Evolutionary conservation across 2,329 filamentous ascomycete species (phyloP).

Genomic region (Diaporthe citri): DNA sequence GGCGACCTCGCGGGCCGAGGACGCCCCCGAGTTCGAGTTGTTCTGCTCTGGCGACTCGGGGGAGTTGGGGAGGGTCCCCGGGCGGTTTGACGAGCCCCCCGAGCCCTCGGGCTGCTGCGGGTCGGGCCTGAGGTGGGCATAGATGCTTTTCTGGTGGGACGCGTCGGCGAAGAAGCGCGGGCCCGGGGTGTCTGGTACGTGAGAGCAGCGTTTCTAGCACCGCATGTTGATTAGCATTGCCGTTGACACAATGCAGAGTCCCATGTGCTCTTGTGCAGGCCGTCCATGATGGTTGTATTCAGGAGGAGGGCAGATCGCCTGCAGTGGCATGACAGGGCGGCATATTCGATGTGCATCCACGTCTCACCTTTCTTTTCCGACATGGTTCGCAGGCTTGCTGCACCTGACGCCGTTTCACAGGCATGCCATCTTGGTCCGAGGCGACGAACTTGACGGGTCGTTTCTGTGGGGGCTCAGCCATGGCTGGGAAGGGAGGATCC

Average conservation of each 20-base stretch:
- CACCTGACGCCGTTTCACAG: slow-evolving; percentile 71
- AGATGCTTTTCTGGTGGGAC: slow-evolving; percentile 12
- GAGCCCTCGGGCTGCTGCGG: slow-evolving; percentile 27
- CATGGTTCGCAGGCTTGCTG: slow-evolving; percentile 69
- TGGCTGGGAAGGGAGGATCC: slow-evolving; percentile 17
- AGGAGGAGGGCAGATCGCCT: background rate
- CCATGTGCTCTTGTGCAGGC: background rate
- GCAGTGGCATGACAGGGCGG: background rate
- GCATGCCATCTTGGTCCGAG: slow-evolving; percentile 65
- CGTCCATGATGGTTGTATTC: slow-evolving; percentile 37
- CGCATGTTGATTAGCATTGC: background rate
- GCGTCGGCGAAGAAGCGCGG: slow-evolving; percentile 16
- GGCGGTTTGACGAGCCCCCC: slow-evolving; percentile 36
- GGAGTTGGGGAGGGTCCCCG: slow-evolving; percentile 43
- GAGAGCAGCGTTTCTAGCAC: slow-evolving; percentile 45
- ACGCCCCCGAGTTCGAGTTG: slow-evolving; percentile 39
- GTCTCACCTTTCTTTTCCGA: slow-evolving; percentile 64
- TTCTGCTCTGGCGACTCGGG: slow-evolving; percentile 39
- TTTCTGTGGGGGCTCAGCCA: slow-evolving; percentile 33
- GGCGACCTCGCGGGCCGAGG: slow-evolving; percentile 44
- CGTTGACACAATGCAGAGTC: background rate
- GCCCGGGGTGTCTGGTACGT: slow-evolving; percentile 43
- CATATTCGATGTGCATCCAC: background rate
- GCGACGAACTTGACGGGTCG: slow-evolving; percentile 67
- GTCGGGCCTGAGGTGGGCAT: slow-evolving; percentile 11